A percentile compares a stretch with the other conserved stretches of the same genome.
Conservation (phyloP, 345 rosid genomes). For the Salix caprea region DNA sequence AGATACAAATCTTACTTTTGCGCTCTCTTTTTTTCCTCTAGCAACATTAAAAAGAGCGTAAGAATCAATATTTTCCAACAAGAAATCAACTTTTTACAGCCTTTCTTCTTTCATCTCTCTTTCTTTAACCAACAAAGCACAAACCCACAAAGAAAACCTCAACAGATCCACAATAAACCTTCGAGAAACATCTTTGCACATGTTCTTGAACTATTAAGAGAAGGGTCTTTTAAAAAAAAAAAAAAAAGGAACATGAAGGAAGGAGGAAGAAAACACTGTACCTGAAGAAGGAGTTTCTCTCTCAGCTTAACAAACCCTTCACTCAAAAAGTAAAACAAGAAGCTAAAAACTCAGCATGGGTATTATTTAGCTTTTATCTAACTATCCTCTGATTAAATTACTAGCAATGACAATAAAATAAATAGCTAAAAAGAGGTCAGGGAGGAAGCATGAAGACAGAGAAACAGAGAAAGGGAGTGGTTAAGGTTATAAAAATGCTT, state of each 20-base stretch:
- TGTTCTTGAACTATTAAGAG: neutral
- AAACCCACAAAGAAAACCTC: neutral
- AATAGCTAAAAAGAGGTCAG: neutral
- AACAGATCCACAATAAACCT: neutral
- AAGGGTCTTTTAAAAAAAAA: neutral
- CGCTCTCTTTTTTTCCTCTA: neutral
- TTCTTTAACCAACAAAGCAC: neutral
- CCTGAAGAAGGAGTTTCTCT: conserved; percentile 23
- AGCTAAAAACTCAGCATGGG: neutral
- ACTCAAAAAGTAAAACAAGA: neutral
- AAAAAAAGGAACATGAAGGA: neutral
- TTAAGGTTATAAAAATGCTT: neutral
- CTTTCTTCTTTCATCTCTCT: neutral
- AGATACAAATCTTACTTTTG: neutral
- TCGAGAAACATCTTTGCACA: neutral
- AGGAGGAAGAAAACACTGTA: neutral
- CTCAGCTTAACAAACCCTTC: conserved; percentile 1
- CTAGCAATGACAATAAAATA: neutral
- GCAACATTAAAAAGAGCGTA: neutral
- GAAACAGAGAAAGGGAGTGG: neutral
- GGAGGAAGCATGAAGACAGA: neutral
- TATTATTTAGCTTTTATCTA: neutral
- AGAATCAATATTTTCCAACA: neutral
- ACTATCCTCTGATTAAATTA: too few species aligned
- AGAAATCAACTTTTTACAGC: neutral